Conservation (phyloP, 2,329 filamentous ascomycete species). For the Trichoderma koningiopsis region DNA sequence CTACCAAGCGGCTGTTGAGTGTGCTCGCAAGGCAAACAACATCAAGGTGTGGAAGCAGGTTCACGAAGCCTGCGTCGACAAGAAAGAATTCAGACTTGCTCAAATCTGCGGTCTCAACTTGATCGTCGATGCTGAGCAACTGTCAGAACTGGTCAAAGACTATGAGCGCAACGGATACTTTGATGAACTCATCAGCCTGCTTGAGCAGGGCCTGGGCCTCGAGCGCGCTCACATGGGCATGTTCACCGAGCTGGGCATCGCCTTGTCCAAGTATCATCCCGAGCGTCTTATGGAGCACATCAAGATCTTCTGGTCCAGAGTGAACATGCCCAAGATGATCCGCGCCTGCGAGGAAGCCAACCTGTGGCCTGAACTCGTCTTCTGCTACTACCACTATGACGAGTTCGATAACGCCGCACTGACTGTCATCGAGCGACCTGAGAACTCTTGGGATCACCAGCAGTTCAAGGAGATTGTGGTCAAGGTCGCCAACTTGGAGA, state of each 20-base stretch:
- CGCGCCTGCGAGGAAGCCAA: constrained; percentile 90
- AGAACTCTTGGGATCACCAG: constrained; percentile 98
- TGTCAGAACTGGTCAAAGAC: constrained; percentile 89
- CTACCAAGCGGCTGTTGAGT: constrained; percentile 97
- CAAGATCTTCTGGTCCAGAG: constrained; percentile 96
- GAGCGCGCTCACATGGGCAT: constrained; percentile 95
- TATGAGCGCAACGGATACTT: constrained; percentile 98
- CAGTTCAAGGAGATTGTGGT: constrained; percentile 99
- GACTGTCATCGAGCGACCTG: constrained; percentile 95
- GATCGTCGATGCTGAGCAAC: constrained; percentile 95
- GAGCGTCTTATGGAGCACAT: constrained; percentile 98
- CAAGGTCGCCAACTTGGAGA: constrained; percentile 98
- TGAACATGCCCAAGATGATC: constrained; percentile 98
- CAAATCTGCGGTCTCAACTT: constrained; percentile 99
- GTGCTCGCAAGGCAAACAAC: constrained; percentile 96
- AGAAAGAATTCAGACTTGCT: constrained; percentile 98
- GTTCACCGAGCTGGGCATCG: constrained; percentile 92
- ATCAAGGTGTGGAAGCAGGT: constrained; percentile 99
- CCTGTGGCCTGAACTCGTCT: constrained; percentile 95
- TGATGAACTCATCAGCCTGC: constrained; percentile 90
- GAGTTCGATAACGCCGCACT: constrained; percentile 97
- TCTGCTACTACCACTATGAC: constrained; percentile 97
- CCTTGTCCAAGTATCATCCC: constrained; percentile 90
- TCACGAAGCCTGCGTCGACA: constrained; percentile 90
- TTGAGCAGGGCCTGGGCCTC: constrained; percentile 92